Evolutionary conservation across 345 rosid genomes (phyloP), one percentile per base, ranked within the genome.

Genomic region (Salix viminalis): DNA sequence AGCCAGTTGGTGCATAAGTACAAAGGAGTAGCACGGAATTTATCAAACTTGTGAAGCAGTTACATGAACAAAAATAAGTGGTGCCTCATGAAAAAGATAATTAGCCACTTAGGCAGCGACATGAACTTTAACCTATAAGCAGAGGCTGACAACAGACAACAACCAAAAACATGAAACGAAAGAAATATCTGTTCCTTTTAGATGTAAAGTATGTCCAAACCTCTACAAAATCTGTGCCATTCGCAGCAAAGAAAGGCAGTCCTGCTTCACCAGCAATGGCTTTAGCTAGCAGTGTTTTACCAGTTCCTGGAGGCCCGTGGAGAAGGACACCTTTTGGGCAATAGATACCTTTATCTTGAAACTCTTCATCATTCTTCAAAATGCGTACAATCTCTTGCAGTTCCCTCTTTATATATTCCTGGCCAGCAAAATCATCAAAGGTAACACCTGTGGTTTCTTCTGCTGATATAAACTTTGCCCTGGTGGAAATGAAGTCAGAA

Each of bases 201-300:
- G 50, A 72, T 13, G 36, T 26, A 68, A 62, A 75, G 18, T 23
- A 62, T 80, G 21, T 11, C 70, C 83, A 83, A 58, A 91, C 99
- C 92, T 95, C 97, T 37, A 94, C 98, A 87, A 92, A 94, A 80
- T 94, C 98, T 32, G 99, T 95, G 70, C 99, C 99, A 82, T 92
- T 95, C 56, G 90, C 95, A 2, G 99, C 97, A 81, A 95, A 95
- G 85, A 95, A 95, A 71, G 99, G 99, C 44, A 92, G 85, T 71
- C 97, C 99, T 66, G 99, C 97, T 91, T 95, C 99, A 79, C 99
- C 99, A 39, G 97, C 99, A 88, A 95, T 95, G 76, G 99, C 99
- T 88, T 92, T 95, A 71, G 99, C 99, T 74, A 95, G 84, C 76
- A 95, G 87, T 37, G 99, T 95, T 88, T 95, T 92, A 70, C 99